Conservation (phyloP, 148 eudicot species). For the Agrostemma githago region DNA sequence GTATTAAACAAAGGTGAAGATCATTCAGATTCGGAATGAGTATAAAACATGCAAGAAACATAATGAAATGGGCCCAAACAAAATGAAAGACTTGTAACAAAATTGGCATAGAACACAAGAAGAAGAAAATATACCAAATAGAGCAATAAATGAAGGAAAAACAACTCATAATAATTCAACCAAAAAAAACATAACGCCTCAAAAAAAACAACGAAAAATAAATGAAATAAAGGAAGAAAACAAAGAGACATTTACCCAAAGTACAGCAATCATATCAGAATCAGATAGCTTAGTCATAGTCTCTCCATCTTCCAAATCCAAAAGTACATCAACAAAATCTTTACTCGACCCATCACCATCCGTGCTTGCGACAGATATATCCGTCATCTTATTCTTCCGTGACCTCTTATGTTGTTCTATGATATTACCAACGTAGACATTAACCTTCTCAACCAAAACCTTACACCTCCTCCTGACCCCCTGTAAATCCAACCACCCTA, state of each 20-base stretch:
- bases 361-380: not conserved
- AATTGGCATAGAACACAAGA: not conserved
- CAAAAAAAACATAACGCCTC: not conserved
- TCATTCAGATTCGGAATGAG: no score
- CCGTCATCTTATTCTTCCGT: slow-evolving; percentile 19
- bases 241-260: slow-evolving; percentile 56
- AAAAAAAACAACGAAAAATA: not conserved
- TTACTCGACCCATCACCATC: slow-evolving; percentile 31
- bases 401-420: slow-evolving; percentile 49
- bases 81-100: not conserved
- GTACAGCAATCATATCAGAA: slow-evolving; percentile 84
- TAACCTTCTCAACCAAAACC: slow-evolving; percentile 44
- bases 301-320: slow-evolving; percentile 60
- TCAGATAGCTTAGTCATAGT: slow-evolving; percentile 46
- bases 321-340: slow-evolving; percentile 87
- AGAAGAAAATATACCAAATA: not conserved
- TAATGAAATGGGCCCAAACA: not conserved
- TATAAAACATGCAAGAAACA: not conserved
- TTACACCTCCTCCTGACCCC: slow-evolving; percentile 73
- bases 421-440: slow-evolving; percentile 62
- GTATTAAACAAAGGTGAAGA: no score
- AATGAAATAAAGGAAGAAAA: not conserved
- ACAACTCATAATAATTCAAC: not conserved
- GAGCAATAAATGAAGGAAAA: not conserved
- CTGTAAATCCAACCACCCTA: slow-evolving; percentile 74